A percentile compares a stretch with the other conserved stretches of the same genome.
phyloP scores from a whole-genome alignment of 2,329 filamentous ascomycete species.

The Paraphaeosphaeria sporulosa region DNA sequence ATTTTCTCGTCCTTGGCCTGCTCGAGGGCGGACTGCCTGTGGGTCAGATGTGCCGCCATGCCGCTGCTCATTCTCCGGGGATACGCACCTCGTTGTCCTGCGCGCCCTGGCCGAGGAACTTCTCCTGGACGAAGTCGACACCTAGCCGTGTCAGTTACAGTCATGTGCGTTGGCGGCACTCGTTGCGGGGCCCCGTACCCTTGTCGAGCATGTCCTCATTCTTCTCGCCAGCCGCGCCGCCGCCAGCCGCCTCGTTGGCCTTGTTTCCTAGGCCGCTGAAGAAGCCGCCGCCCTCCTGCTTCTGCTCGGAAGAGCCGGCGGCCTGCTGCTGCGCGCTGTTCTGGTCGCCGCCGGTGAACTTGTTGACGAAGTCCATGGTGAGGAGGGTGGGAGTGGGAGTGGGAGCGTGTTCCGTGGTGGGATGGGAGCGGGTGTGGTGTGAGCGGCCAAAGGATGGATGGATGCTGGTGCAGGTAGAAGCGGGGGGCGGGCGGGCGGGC shows the following conservation, averaged over 20 bases:
- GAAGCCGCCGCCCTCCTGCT: conserved; percentile 55
- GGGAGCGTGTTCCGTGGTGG: conserved; percentile 6
- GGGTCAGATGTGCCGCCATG: conserved; percentile 20
- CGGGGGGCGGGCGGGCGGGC: neutral
- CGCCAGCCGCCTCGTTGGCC: conserved; percentile 74
- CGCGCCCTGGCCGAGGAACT: conserved; percentile 72
- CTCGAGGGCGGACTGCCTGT: conserved; percentile 66
- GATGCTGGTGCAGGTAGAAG: conserved; percentile 11
- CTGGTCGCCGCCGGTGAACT: conserved; percentile 51
- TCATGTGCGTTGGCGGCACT: neutral
- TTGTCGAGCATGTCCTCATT: conserved; percentile 86
- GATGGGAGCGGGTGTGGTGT: neutral
- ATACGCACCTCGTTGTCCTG: conserved; percentile 63
- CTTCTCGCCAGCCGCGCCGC: conserved; percentile 77
- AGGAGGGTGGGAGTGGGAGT: conserved; percentile 3
- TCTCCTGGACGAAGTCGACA: conserved; percentile 80
- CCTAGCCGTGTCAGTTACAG: conserved; percentile 54
- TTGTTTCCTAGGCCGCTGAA: conserved; percentile 71
- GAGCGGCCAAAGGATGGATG: conserved; percentile 13
- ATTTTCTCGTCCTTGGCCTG: conserved; percentile 86
- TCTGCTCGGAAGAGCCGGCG: conserved; percentile 34
- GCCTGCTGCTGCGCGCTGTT: conserved; percentile 37
- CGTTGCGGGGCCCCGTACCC: conserved; percentile 57
- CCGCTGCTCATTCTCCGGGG: neutral
- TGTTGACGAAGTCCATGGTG: conserved; percentile 58